Conservation (phyloP, 2,329 filamentous ascomycete genomes). For the Trichophyton verrucosum region DNA sequence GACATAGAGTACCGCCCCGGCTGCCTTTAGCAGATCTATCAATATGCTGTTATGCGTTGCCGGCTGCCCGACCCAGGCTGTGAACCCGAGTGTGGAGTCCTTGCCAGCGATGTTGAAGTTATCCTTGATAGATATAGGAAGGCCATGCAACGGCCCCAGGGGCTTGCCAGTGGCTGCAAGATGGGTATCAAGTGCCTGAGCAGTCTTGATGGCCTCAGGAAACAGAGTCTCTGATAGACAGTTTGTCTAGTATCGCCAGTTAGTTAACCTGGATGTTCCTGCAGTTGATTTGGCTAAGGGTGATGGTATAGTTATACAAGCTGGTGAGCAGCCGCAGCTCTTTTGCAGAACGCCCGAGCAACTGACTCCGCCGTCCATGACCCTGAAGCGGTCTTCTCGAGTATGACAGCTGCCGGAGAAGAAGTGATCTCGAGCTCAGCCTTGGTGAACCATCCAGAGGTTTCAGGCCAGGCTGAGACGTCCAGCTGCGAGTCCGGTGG, state of each 20-base stretch:
- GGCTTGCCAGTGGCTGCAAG: conserved; percentile 13
- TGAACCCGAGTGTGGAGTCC: conserved; percentile 14
- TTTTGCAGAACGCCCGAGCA: conserved; percentile 27
- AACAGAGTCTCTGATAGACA: conserved; percentile 49
- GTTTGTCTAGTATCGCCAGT: conserved; percentile 38
- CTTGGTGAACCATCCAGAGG: conserved; percentile 13
- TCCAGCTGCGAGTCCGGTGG: conserved; percentile 11
- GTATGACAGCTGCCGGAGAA: conserved; percentile 8
- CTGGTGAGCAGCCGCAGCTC: conserved; percentile 30
- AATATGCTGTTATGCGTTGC: conserved; percentile 44
- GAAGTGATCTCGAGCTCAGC: conserved; percentile 13
- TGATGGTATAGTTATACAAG: conserved; percentile 1
- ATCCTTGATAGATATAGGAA: conserved; percentile 23
- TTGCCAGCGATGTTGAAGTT: conserved; percentile 25
- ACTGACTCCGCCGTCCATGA: conserved; percentile 14
- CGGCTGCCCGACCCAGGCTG: conserved; percentile 21
- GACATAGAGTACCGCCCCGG: conserved; percentile 37
- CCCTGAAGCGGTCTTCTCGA: conserved; percentile 13
- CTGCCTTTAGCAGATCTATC: conserved; percentile 44
- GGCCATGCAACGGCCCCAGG: conserved; percentile 18
- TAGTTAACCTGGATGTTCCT: background rate
- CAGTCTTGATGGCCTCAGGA: conserved; percentile 28
- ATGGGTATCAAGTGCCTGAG: conserved; percentile 24
- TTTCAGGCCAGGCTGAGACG: conserved; percentile 12
- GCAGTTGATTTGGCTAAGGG: background rate